These are phyloP conservation scores for Podospora anserina DNA, from an alignment of 495 filamentous ascomycete species.

Conservation along the genomic window DNA sequence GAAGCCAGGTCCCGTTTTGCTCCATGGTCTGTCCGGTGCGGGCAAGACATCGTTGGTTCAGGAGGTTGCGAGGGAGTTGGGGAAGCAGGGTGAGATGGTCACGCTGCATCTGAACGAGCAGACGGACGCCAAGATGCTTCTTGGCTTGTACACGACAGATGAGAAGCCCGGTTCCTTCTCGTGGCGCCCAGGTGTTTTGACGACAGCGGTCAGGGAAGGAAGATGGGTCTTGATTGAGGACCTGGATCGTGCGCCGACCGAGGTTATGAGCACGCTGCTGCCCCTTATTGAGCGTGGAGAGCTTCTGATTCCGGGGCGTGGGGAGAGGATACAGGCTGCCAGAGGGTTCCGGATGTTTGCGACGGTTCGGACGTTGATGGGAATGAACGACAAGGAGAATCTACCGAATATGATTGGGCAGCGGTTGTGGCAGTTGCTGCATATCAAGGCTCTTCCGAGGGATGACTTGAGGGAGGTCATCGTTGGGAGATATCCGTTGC, in stretches of 20 bases:
- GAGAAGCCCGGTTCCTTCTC: constrained; percentile 81
- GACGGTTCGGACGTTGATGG: constrained; percentile 75
- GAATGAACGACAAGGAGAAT: constrained; percentile 66
- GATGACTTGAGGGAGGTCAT: constrained; percentile 75
- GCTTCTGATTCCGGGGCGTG: constrained; percentile 79
- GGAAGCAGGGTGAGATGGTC: constrained; percentile 71
- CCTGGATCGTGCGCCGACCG: constrained; percentile 90
- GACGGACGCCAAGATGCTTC: constrained; percentile 89
- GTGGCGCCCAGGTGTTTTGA: constrained; percentile 92
- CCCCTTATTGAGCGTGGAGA: constrained; percentile 87
- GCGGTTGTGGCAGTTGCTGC: constrained; percentile 75
- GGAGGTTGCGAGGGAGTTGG: constrained; percentile 73
- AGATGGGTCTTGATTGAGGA: constrained; percentile 97
- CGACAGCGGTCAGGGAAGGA: constrained; percentile 88
- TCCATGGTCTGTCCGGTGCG: constrained; percentile 79
- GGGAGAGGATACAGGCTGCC: constrained; percentile 77
- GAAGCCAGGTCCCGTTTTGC: constrained; percentile 63
- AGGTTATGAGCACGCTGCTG: constrained; percentile 85
- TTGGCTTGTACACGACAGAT: constrained; percentile 87
- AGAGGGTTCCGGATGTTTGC: constrained; percentile 86
- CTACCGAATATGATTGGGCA: constrained; percentile 63
- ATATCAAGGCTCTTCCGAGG: constrained; percentile 62
- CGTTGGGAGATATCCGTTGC: constrained; percentile 60
- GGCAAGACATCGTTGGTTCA: constrained; percentile 88
- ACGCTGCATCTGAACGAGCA: constrained; percentile 96